Percentiles rank a stretch among this genome's conserved stretches.
phyloP scores from a whole-genome alignment of 495 filamentous ascomycete genomes.

The Penicillium subrubescens region DNA sequence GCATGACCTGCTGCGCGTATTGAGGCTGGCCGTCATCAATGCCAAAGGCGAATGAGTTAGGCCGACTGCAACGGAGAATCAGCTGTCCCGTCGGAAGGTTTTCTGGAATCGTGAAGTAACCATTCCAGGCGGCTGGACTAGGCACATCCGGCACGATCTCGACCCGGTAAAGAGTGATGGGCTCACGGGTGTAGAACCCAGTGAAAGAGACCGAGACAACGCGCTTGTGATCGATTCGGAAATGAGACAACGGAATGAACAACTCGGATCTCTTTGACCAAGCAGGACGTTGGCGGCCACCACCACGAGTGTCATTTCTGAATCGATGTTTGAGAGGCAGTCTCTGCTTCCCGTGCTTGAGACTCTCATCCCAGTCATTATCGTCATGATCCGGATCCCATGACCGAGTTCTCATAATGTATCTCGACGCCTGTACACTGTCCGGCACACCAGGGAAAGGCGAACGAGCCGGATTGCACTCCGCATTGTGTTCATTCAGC shows the following conservation, averaged over 20 bases:
- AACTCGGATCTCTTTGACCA: conserved; percentile 50
- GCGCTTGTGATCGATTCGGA: conserved; percentile 62
- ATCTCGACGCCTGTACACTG: conserved; percentile 68
- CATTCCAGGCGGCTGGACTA: conserved; percentile 34
- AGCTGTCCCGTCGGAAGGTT: conserved; percentile 66
- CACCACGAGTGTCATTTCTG: conserved; percentile 10
- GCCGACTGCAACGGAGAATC: conserved; percentile 66
- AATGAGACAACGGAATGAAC: conserved; percentile 76
- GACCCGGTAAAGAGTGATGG: conserved; percentile 59
- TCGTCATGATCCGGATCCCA: not conserved
- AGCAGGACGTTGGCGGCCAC: conserved; percentile 6
- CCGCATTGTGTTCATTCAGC: conserved; percentile 70
- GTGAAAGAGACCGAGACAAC: conserved; percentile 67
- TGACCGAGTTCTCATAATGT: conserved; percentile 34
- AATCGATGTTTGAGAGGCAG: conserved; percentile 11
- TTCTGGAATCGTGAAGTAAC: conserved; percentile 51
- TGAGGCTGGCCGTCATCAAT: conserved; percentile 76
- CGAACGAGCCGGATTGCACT: conserved; percentile 58
- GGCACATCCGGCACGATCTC: conserved; percentile 61
- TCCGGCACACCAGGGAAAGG: conserved; percentile 78
- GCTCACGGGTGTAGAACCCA: conserved; percentile 62
- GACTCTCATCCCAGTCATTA: conserved; percentile 2
- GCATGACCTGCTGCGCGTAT: conserved; percentile 64
- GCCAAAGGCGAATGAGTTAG: conserved; percentile 77
- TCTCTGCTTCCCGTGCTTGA: conserved; percentile 11